phyloP scores from a whole-genome alignment of 1,139 yeast species.

The Scheffersomyces lignicola region DNA sequence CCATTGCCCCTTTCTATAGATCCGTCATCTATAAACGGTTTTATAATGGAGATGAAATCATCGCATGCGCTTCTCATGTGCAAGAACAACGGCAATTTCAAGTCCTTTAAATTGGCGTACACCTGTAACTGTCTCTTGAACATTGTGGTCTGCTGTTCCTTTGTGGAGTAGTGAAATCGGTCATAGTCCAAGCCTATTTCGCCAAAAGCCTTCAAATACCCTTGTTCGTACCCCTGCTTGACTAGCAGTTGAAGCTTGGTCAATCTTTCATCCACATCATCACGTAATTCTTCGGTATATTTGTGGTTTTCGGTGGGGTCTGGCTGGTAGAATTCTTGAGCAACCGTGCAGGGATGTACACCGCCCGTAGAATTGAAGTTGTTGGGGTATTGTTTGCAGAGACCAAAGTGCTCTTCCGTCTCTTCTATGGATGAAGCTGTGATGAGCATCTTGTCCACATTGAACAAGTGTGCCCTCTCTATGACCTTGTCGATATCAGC shows the following conservation, averaged over 20 bases:
- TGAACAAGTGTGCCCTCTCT: constrained; percentile 60
- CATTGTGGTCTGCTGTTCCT: constrained; percentile 62
- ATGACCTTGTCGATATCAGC: constrained; percentile 67
- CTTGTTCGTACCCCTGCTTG: constrained; percentile 45
- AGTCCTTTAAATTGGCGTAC: constrained; percentile 45
- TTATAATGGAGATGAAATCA: constrained; percentile 67
- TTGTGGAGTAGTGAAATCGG: constrained; percentile 72
- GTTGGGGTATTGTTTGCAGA: constrained; percentile 32
- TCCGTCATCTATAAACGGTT: constrained; percentile 52
- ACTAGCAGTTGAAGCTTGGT: constrained; percentile 50
- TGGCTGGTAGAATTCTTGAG: constrained; percentile 48
- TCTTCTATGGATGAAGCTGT: constrained; percentile 82
- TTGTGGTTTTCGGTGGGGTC: constrained; percentile 14
- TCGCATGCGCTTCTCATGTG: constrained; percentile 89
- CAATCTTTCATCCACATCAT: constrained; percentile 39
- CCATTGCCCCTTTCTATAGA: constrained; percentile 47
- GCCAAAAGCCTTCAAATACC: constrained; percentile 75
- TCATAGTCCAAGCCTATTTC: constrained; percentile 95
- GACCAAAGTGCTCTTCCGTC: constrained; percentile 44
- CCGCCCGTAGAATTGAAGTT: constrained; percentile 75
- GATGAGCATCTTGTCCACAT: constrained; percentile 69
- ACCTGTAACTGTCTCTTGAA: constrained; percentile 72
- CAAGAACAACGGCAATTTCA: constrained; percentile 73
- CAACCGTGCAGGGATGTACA: constrained; percentile 89
- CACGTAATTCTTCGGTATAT: constrained; percentile 23